A percentile compares a stretch with the other conserved stretches of the same genome.
Conservation (phyloP, 495 filamentous ascomycete species). For the Parachaetomium inaequale region DNA sequence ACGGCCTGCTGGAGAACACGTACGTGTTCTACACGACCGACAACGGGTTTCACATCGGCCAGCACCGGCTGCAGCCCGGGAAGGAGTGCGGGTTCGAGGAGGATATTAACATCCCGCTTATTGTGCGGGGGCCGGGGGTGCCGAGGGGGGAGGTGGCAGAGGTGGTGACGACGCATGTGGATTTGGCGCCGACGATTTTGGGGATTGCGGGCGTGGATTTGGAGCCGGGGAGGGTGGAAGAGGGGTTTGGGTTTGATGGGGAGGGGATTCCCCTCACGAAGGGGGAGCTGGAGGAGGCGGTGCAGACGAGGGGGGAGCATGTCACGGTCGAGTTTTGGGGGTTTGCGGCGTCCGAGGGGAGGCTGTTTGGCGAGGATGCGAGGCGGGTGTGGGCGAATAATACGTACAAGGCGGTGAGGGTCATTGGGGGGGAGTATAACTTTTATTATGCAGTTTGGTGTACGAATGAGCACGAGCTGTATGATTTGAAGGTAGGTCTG, state of each 20-base stretch:
- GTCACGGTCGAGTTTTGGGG: conserved; percentile 68
- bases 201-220: conserved; percentile 36
- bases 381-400: conserved; percentile 44
- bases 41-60: conserved; percentile 73
- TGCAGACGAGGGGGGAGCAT: conserved; percentile 52
- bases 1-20: conserved; percentile 59
- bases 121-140: conserved; percentile 59
- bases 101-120: conserved; percentile 68
- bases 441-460: conserved; percentile 67
- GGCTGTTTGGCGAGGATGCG: conserved; percentile 26
- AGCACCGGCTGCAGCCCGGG: conserved; percentile 67
- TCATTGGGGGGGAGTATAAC: conserved; percentile 52
- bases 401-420: conserved; percentile 61
- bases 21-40: conserved; percentile 71
- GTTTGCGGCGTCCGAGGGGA: conserved; percentile 48
- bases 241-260: conserved; percentile 57
- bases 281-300: conserved; percentile 30
- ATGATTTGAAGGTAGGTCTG: conserved; percentile 52
- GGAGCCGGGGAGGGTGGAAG: conserved; percentile 32
- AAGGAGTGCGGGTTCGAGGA: conserved; percentile 71
- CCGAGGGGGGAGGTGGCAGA: conserved; percentile 43
- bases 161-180: conserved; percentile 64
- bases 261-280: conserved; percentile 50
- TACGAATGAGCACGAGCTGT: conserved; percentile 60
- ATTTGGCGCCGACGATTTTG: conserved; percentile 65